Percentiles rank a stretch among this genome's conserved stretches.
These are phyloP conservation scores for Scutellaria galericulata DNA, from an alignment of 257 asterid species.

Conservation along the genomic window DNA sequence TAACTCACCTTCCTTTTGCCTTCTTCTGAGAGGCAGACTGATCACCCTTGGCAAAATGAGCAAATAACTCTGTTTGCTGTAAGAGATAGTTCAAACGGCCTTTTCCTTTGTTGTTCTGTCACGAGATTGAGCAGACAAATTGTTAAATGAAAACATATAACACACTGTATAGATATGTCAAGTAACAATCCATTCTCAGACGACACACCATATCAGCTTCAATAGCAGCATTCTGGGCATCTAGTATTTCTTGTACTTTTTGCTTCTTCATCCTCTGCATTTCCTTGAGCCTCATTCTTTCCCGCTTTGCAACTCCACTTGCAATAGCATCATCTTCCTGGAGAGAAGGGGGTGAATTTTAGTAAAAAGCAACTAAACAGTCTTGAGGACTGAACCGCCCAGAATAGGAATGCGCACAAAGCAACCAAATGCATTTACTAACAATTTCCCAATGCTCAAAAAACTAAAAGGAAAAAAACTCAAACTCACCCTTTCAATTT, in stretches of 20 bases:
- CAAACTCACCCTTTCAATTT: background rate
- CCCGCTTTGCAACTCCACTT: slow-evolving; percentile 73
- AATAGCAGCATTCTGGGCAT: slow-evolving; percentile 91
- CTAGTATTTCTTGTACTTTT: slow-evolving; percentile 87
- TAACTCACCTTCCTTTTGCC: slow-evolving; percentile 73
- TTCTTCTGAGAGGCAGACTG: slow-evolving; percentile 71
- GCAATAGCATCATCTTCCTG: slow-evolving; percentile 62
- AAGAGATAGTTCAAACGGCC: slow-evolving; percentile 93
- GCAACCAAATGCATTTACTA: background rate
- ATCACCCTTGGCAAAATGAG: slow-evolving; percentile 97
- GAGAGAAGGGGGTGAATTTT: background rate
- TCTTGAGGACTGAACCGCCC: background rate
- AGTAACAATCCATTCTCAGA: slow-evolving; percentile 10
- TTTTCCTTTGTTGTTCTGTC: slow-evolving; percentile 90
- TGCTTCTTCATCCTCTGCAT: slow-evolving; percentile 86
- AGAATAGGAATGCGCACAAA: background rate
- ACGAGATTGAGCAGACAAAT: slow-evolving; percentile 35
- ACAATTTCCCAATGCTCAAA: background rate
- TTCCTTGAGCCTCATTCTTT: slow-evolving; percentile 70
- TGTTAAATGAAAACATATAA: background rate
- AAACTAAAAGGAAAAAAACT: background rate
- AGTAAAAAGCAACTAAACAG: background rate
- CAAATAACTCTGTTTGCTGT: slow-evolving; percentile 97
- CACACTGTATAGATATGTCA: background rate
- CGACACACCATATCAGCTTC: slow-evolving; percentile 89